Evolutionary conservation across 2,329 filamentous ascomycete species (phyloP).

Genomic region (Ambrosiella xylebori): DNA sequence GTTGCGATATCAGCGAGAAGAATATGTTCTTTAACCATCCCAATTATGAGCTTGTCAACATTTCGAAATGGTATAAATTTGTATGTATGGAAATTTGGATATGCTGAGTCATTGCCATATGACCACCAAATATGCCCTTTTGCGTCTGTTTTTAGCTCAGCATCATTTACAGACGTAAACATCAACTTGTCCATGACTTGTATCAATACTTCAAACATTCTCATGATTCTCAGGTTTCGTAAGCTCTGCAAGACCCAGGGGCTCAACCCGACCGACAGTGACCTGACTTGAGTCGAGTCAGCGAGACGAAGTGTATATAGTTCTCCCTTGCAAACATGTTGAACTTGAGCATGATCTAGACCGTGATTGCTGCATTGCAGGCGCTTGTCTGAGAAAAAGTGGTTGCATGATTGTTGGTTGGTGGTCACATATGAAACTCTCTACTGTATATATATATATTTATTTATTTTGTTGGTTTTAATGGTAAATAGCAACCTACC

Average conservation of each 20-base stretch:
- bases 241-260: not conserved
- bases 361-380: not conserved
- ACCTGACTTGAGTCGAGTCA: not conserved
- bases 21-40: too few species aligned
- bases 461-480: not conserved
- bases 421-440: too few species aligned
- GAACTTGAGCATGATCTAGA: not conserved
- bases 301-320: too few species aligned
- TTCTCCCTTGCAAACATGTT: too few species aligned
- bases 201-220: not conserved
- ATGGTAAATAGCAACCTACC: not conserved
- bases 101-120: not conserved
- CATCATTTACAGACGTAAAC: too few species aligned
- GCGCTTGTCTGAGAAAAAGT: not conserved
- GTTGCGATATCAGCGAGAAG: too few species aligned
- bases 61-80: too few species aligned
- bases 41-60: too few species aligned
- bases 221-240: not conserved
- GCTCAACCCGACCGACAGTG: not conserved
- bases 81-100: too few species aligned
- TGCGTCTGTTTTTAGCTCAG: too few species aligned
- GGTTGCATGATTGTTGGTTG: too few species aligned
- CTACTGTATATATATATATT: not conserved
- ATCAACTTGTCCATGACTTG: too few species aligned
- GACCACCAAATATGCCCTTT: not conserved